phyloP scores from a whole-genome alignment of 2,329 filamentous ascomycete genomes.

The Phoma herbarum region DNA sequence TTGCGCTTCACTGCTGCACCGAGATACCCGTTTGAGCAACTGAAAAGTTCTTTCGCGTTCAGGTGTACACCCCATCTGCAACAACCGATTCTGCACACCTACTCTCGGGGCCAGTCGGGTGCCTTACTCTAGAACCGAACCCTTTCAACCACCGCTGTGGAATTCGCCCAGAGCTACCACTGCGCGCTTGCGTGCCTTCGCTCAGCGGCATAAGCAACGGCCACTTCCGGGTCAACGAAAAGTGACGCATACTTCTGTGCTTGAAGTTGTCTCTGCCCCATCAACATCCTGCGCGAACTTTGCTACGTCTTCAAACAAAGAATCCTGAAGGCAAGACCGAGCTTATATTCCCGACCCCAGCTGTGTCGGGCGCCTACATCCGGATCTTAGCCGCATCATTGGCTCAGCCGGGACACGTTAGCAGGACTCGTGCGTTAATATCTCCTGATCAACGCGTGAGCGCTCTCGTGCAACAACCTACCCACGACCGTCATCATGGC shows the following conservation, averaged over 20 bases:
- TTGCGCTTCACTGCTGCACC: slow-evolving; percentile 28
- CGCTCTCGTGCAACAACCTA: slow-evolving; percentile 39
- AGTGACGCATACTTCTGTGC: slow-evolving; percentile 6
- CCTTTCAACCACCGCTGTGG: slow-evolving; percentile 12
- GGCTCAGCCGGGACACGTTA: slow-evolving; percentile 36
- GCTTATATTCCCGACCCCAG: slow-evolving; percentile 41
- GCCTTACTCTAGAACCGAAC: slow-evolving; percentile 13
- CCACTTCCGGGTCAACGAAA: slow-evolving; percentile 18
- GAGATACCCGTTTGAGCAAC: slow-evolving; percentile 29
- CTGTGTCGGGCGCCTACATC: slow-evolving; percentile 27
- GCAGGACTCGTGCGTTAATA: slow-evolving; percentile 30
- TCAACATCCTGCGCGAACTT: slow-evolving; percentile 5
- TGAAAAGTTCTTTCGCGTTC: slow-evolving; percentile 21
- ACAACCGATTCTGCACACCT: slow-evolving; percentile 23
- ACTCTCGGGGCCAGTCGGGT: slow-evolving; percentile 17
- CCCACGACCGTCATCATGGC: slow-evolving; percentile 47
- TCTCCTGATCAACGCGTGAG: slow-evolving; percentile 53
- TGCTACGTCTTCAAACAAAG: slow-evolving; percentile 10
- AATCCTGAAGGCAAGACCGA: slow-evolving; percentile 24
- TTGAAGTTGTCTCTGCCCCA: slow-evolving; percentile 4
- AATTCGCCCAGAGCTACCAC: slow-evolving; percentile 19
- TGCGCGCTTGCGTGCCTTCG: slow-evolving; percentile 27
- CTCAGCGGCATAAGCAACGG: slow-evolving; percentile 34
- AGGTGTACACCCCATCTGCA: slow-evolving; percentile 23
- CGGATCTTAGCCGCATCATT: slow-evolving; percentile 34